phyloP scores from a whole-genome alignment of 1,139 yeast species.

The Suhomyces kunorum region DNA sequence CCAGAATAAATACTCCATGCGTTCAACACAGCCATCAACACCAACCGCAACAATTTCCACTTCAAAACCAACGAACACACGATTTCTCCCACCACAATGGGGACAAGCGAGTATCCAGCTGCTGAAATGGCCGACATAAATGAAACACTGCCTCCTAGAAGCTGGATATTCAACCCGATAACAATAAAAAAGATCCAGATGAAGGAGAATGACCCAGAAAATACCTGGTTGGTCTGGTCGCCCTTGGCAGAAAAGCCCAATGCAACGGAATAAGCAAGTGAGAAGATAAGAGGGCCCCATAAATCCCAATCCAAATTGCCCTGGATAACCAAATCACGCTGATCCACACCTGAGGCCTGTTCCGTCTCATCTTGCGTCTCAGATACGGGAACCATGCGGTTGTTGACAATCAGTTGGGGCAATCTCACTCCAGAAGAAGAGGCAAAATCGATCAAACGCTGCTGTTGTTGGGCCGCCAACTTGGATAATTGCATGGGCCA shows the following conservation, averaged over 20 bases:
- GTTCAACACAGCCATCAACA: slow-evolving; percentile 53
- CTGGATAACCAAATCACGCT: slow-evolving; percentile 18
- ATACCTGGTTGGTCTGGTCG: slow-evolving; percentile 44
- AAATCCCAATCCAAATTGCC: slow-evolving; percentile 74
- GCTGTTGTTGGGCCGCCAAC: slow-evolving; percentile 49
- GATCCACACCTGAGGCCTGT: slow-evolving; percentile 14
- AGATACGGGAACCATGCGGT: slow-evolving; percentile 33
- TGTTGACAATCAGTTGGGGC: slow-evolving; percentile 39
- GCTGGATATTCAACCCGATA: slow-evolving; percentile 69
- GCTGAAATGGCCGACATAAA: slow-evolving; percentile 81
- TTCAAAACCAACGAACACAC: slow-evolving; percentile 55
- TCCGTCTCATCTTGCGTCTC: slow-evolving; percentile 29
- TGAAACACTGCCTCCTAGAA: slow-evolving; percentile 71
- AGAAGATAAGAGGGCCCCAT: slow-evolving; percentile 86
- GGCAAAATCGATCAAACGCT: slow-evolving; percentile 44
- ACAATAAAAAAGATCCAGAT: slow-evolving; percentile 59
- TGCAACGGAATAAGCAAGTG: slow-evolving; percentile 61
- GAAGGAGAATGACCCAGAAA: slow-evolving; percentile 51
- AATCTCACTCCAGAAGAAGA: slow-evolving; percentile 45
- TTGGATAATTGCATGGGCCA: slow-evolving; percentile 63
- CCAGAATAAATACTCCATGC: slow-evolving; percentile 76
- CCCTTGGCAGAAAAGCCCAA: slow-evolving; percentile 47
- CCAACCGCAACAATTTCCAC: slow-evolving; percentile 56
- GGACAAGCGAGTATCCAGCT: slow-evolving; percentile 80
- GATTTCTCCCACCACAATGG: slow-evolving; percentile 65